Percentiles rank a stretch among this genome's conserved stretches.
phyloP scores from a whole-genome alignment of 345 rosid genomes.

The Atalantia buxifolia region DNA sequence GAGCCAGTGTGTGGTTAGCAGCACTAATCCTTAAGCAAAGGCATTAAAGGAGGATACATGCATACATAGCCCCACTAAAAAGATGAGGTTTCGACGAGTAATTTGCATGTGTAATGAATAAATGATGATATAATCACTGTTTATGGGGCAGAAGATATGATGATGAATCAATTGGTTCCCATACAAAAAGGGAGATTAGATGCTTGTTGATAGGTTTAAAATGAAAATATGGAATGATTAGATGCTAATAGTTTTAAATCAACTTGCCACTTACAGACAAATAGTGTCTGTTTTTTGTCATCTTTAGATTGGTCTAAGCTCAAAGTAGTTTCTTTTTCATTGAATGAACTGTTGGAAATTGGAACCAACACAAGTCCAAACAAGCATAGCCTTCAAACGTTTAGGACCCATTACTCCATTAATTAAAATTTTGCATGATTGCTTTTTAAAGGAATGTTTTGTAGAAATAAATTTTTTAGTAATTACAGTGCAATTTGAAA shows the following conservation, averaged over 20 bases:
- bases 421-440: no score
- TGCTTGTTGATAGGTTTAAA: not conserved
- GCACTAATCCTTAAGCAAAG: not conserved
- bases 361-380: not conserved
- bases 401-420: no score
- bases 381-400: not conserved
- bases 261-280: not conserved
- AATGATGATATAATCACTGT: not conserved
- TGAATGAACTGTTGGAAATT: not conserved
- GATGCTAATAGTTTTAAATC: not conserved
- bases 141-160: not conserved
- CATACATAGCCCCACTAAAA: not conserved
- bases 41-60: not conserved
- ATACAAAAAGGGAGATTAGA: not conserved
- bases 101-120: not conserved
- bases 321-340: not conserved
- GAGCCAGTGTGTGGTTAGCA: not conserved
- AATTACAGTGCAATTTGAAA: no score
- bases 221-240: slow-evolving; percentile 5
- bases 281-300: not conserved
- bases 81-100: not conserved
- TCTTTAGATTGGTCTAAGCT: not conserved
- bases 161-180: not conserved
- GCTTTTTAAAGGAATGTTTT: no score
- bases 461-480: no score